Percentiles rank a stretch among this genome's conserved stretches.
phyloP scores from a whole-genome alignment of 306 rosid species.

The Rubus parviflorus region DNA sequence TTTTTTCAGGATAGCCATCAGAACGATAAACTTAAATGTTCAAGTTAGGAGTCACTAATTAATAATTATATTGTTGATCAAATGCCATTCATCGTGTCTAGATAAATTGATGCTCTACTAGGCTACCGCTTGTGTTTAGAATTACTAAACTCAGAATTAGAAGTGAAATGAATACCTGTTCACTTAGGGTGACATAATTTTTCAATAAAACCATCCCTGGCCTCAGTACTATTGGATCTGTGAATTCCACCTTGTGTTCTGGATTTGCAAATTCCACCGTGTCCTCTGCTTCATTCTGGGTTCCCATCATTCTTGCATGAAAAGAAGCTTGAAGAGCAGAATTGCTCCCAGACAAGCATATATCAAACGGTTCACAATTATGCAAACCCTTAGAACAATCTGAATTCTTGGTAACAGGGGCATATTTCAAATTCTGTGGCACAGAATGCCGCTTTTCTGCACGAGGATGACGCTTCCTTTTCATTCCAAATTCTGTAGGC shows the following conservation, averaged over 20 bases:
- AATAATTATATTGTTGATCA: neutral
- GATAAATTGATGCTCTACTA: neutral
- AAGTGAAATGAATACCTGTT: conserved; percentile 41
- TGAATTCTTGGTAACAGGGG: neutral
- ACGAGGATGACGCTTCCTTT: conserved; percentile 11
- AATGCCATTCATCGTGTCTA: neutral
- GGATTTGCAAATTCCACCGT: conserved; percentile 7
- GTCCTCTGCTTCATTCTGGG: conserved; percentile 12
- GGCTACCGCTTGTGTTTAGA: neutral
- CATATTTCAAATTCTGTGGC: conserved; percentile 9
- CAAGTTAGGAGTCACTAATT: neutral
- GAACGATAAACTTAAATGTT: neutral
- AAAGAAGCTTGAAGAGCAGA: neutral
- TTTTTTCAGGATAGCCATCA: neutral
- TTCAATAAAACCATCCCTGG: conserved; percentile 73
- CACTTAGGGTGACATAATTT: conserved; percentile 29
- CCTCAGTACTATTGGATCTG: conserved; percentile 31
- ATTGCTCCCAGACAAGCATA: conserved; percentile 33
- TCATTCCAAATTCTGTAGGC: conserved; percentile 27
- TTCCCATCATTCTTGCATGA: conserved; percentile 15
- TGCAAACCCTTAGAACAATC: conserved; percentile 10
- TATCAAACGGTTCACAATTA: conserved; percentile 37
- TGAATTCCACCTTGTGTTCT: neutral
- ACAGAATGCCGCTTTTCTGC: neutral
- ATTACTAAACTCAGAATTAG: neutral